Evolutionary conservation across 805 yeast species (phyloP), one percentile per base, ranked within the genome.

Genomic region (Candida nemodendra): DNA sequence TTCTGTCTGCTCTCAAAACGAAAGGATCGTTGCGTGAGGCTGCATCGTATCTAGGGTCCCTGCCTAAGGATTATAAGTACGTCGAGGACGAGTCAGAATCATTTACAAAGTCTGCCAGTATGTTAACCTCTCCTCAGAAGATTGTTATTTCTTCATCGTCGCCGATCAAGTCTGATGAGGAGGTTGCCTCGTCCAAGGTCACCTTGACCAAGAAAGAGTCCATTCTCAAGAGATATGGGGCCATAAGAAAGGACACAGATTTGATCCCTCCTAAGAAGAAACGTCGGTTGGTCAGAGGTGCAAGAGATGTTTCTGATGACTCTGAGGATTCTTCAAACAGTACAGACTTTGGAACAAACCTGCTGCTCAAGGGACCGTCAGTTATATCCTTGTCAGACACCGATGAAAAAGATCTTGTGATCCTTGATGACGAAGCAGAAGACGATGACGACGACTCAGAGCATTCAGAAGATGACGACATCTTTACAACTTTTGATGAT

Each of bases 401-500:
- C 12, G 48, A 41, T 16, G 46, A 41, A 23, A 34, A 27, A 5
- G 50, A 45, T 18, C 44, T 35, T n/a, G 41, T 43, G 26, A 27
- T 43, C 15, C 22, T 43, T 16, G 43, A 41, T 19, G 48, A 41
- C 16, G 43, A 38, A 5, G 51, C 41, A 7, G 47, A 38, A 16
- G 71, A 59, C 26, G 68, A 65, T 36, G 62, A 59, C 22, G 54
- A 47, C 15, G 59, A 56, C 4, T 46, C 34, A 52, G 61, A 49
- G 9, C 61, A 61, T 14, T 61, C 56, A 16, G 65, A 56, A 27
- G 61, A 56, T 29, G 67, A 62, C 32, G 54, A 56, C 17, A 41
- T 41, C 2, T 49, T 44, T 28, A 25, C 44, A 18, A 61, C 64
- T 47, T 79, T 83, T 46, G 90, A 83, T 51, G 69, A 69, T 12